Percentiles rank a stretch among this genome's conserved stretches.
phyloP scores from a whole-genome alignment of 192 early-diverging fungal species.

The Mortierella hygrophila region DNA sequence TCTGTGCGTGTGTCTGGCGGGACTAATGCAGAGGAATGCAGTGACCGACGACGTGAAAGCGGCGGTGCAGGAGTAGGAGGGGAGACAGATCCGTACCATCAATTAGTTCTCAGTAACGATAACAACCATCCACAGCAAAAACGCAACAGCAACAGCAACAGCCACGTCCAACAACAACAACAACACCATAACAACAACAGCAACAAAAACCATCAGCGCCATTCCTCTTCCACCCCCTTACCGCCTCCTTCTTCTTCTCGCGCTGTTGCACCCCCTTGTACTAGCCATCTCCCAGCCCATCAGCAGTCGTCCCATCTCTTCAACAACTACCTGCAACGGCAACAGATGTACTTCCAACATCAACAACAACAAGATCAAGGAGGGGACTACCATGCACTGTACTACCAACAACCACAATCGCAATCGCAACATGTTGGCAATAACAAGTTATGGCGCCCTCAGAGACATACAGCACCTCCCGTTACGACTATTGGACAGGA shows the following conservation, averaged over 20 bases:
- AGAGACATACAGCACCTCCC: background rate
- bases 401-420: slow-evolving; percentile 1
- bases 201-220: slow-evolving; percentile 1
- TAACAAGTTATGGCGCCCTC: background rate
- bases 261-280: background rate
- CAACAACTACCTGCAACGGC: slow-evolving; percentile 28
- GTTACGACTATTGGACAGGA: background rate
- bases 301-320: slow-evolving; percentile 28
- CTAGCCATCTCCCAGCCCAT: slow-evolving; percentile 26
- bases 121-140: background rate
- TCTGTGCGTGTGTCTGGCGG: background rate
- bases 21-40: background rate
- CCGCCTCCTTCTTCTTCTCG: background rate
- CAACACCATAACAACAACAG: background rate
- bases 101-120: background rate
- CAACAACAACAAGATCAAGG: slow-evolving; percentile 19
- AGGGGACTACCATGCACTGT: background rate
- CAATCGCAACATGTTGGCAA: background rate
- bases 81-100: background rate
- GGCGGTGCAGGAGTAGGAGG: background rate
- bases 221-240: background rate
- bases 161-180: background rate
- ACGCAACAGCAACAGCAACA: background rate
- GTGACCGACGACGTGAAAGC: background rate
- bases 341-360: slow-evolving; percentile 1